Evolutionary conservation across 2,329 filamentous ascomycete species (phyloP), one percentile per base, ranked within the genome.

Genomic region (Monosporascus sp.): DNA sequence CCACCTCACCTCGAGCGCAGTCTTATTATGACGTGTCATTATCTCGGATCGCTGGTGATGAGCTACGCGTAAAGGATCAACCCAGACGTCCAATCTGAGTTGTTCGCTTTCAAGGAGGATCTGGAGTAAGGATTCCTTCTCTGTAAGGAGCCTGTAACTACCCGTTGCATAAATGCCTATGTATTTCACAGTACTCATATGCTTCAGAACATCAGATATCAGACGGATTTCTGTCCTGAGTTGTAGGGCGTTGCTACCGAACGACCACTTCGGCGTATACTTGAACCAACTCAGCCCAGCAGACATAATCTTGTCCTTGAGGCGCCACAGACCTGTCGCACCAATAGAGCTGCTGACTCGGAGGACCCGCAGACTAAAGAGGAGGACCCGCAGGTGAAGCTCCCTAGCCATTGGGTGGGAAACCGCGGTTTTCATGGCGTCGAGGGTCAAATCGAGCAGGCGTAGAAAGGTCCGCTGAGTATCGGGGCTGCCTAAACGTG

Each of bases 181-280:
- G 54, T 76, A 76, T 1, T 81, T 76, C 11, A 91, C 80, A 3
- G 74, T 77, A 57, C 85, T 83, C 56, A 99, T 72, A 15, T 85
- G 81, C 11, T 73, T 69, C 48, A 86, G 76, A 37, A 97, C 85
- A 66, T 97, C 91, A 7, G 80, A 79, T 39, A 97, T 80, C 18
- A 96, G 76, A 60, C 88, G 87, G 36, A 90, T 83, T 71, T 99
- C 94, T 0, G 95, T 93, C 74, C 96, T 97, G 50, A 97, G 77
- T 67, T 99, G 94, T 17, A 99, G 74, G 48, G 89, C 82, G 67
- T 97, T 99, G 63, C 93, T 94, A 53, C 94, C 94, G 70, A 94
- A 97, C 0, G 94, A 96, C 93, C 94, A 99, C 60, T 85, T 83
- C 15, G 92, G 90, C 6, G 89, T 77, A 60, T 86, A 82, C 39